Percentiles rank a stretch among this genome's conserved stretches.
Evolutionary conservation across 2,329 filamentous ascomycete species (phyloP).

Genomic region (Microdochium nivale): DNA sequence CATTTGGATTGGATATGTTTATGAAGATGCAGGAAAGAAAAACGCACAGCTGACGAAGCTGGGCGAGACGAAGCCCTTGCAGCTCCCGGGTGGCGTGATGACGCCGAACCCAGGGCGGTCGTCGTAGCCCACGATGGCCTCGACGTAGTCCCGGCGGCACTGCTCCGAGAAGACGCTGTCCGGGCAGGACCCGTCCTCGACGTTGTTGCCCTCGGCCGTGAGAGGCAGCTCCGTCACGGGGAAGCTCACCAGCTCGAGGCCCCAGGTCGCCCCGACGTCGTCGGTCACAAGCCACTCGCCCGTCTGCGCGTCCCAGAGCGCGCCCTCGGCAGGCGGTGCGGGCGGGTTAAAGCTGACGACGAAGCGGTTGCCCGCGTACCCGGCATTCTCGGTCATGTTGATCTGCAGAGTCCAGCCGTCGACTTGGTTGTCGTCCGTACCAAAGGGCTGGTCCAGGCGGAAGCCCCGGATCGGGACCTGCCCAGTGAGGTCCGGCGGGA

Average conservation of each 20-base stretch:
- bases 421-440: background rate
- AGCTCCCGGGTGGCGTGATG: background rate
- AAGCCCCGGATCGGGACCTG: background rate
- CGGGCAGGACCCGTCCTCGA: background rate
- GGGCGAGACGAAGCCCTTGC: background rate
- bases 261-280: background rate
- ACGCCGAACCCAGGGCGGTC: background rate
- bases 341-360: background rate
- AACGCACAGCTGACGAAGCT: background rate
- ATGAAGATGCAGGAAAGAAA: too few relatives aligned
- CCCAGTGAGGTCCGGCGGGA: background rate
- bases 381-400: background rate
- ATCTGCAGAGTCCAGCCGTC: background rate
- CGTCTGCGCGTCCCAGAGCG: background rate
- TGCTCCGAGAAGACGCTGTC: background rate
- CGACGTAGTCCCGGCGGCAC: background rate
- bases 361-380: background rate
- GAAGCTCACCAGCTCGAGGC: background rate
- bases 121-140: background rate
- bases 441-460: background rate
- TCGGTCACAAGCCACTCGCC: background rate
- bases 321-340: background rate
- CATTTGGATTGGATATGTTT: too few relatives aligned
- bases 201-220: background rate
- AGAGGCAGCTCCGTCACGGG: background rate